A percentile compares a stretch with the other conserved stretches of the same genome.
phyloP scores from a whole-genome alignment of 306 rosid species.

The Vigna mungo region DNA sequence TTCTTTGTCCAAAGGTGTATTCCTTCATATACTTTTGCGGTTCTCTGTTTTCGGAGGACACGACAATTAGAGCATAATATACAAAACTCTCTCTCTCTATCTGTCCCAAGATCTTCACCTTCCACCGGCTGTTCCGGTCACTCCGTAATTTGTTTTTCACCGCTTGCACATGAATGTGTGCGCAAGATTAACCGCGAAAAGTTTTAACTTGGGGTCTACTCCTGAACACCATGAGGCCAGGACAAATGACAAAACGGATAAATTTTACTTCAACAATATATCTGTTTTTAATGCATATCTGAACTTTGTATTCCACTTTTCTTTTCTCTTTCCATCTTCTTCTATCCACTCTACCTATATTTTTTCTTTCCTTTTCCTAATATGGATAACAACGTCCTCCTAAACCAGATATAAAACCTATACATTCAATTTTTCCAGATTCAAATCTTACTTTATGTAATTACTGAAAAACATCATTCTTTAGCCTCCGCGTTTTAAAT shows the following conservation, averaged over 20 bases:
- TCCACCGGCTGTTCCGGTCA: constrained; percentile 67
- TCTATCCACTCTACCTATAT: no score
- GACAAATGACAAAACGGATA: constrained; percentile 15
- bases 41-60: constrained; percentile 40
- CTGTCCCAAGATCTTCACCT: constrained; percentile 1
- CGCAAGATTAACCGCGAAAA: constrained; percentile 6
- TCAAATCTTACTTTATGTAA: no score
- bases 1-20: constrained; percentile 41
- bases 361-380: no score
- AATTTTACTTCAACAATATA: no score
- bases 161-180: background rate
- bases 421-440: no score
- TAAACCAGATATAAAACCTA: no score
- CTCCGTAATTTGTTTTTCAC: constrained; percentile 45
- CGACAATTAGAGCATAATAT: constrained; percentile 32
- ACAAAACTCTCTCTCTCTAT: constrained; percentile 23
- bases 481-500: no score
- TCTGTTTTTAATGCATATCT: no score
- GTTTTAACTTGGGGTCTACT: constrained; percentile 32
- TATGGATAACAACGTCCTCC: no score
- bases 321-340: no score
- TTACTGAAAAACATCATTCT: no score
- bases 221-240: constrained; percentile 21
- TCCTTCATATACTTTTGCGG: constrained; percentile 65
- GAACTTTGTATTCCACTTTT: no score